Percentiles rank a stretch among this genome's conserved stretches.
These are phyloP conservation scores for Phytophthora rubi DNA, from an alignment of 352 stramenopile species.

Conservation along the genomic window DNA sequence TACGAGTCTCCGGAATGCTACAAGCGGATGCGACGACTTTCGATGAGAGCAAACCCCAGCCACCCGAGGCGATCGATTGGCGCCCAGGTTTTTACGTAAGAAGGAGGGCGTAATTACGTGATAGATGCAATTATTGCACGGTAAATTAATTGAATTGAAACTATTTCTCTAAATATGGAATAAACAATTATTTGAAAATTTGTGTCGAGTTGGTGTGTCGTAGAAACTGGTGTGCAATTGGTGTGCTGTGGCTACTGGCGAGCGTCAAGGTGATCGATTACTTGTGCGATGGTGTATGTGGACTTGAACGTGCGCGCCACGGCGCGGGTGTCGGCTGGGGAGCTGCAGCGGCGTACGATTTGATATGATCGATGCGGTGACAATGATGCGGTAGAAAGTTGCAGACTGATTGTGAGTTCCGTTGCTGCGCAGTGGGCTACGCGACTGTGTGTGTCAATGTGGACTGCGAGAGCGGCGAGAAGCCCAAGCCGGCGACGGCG, in stretches of 20 bases:
- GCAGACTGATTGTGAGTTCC: neutral
- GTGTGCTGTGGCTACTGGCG: neutral
- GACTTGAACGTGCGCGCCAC: slow-evolving; percentile 77
- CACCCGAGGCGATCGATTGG: slow-evolving; percentile 27
- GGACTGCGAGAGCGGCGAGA: slow-evolving; percentile 55
- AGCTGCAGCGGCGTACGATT: slow-evolving; percentile 69
- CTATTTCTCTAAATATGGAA: no score
- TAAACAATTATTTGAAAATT: no score
- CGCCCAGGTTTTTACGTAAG: slow-evolving; percentile 3
- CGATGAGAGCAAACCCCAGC: neutral
- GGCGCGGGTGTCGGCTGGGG: slow-evolving; percentile 51
- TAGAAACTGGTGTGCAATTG: neutral
- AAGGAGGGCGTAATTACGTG: slow-evolving; percentile 30
- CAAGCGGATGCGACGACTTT: neutral
- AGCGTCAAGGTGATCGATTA: neutral
- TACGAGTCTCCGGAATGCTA: slow-evolving; percentile 24
- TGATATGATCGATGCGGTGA: neutral
- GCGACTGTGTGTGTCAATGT: slow-evolving; percentile 65
- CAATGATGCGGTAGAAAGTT: neutral
- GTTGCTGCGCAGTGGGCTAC: slow-evolving; percentile 66
- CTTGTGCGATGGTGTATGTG: slow-evolving; percentile 56
- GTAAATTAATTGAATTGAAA: no score
- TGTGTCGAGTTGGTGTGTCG: no score
- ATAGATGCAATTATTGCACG: neutral
- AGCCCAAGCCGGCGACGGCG: slow-evolving; percentile 54